Conservation (phyloP, 306 rosid genomes). For the Heteromeles arbutifolia region DNA sequence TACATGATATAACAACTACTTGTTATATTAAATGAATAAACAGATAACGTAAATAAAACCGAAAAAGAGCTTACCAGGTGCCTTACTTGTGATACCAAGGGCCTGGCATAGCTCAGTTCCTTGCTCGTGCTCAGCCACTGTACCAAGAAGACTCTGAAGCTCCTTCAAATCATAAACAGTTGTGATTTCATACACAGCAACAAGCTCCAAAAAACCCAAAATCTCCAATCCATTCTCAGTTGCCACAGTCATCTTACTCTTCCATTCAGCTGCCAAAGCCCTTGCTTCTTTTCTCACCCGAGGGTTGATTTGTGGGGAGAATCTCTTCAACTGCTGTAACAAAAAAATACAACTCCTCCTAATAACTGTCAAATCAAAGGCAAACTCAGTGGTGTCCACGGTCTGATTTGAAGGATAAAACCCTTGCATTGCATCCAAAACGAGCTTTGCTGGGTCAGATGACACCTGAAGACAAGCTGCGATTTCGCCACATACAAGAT, state of each 20-base stretch:
- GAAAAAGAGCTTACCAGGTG: conserved; percentile 26
- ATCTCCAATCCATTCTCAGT: conserved; percentile 27
- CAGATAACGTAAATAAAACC: background rate
- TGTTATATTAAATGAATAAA: background rate
- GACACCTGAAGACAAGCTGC: conserved; percentile 24
- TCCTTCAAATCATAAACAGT: conserved; percentile 28
- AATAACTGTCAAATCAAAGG: conserved; percentile 19
- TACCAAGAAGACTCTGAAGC: conserved; percentile 21
- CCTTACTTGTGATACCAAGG: conserved; percentile 24
- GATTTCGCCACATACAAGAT: conserved; percentile 12
- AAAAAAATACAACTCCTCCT: conserved; percentile 38
- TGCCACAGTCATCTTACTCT: conserved; percentile 16
- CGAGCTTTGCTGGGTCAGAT: conserved; percentile 33
- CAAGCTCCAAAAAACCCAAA: conserved; percentile 38
- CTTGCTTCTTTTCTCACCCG: conserved; percentile 35
- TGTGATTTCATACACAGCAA: conserved; percentile 27
- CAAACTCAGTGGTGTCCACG: conserved; percentile 6
- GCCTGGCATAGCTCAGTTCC: conserved; percentile 16
- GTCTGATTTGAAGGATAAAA: conserved; percentile 26
- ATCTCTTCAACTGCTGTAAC: conserved; percentile 27
- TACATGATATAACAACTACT: background rate
- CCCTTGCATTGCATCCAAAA: conserved; percentile 44
- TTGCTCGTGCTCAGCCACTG: conserved; percentile 26
- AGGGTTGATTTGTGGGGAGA: conserved; percentile 28
- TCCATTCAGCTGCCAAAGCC: conserved; percentile 40